Evolutionary conservation across 148 eudicot species (phyloP), one percentile per base, ranked within the genome.

Genomic region (Arctostaphylos glauca): DNA sequence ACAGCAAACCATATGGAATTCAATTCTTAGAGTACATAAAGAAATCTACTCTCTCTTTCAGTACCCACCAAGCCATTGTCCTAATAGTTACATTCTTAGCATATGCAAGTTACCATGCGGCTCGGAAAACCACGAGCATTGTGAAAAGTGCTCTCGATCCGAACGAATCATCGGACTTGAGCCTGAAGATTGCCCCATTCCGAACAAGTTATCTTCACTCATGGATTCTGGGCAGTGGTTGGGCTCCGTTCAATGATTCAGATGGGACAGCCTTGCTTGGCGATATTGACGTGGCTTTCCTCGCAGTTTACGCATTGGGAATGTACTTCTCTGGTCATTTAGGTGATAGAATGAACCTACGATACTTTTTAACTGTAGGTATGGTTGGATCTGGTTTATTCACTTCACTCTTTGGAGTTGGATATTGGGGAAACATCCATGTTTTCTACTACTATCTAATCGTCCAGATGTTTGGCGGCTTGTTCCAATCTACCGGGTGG

Each of bases 401-500:
- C 84, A 94, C 99, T 8, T 87, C 92, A 16, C 85, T 90, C 14
- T 96, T 89, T 84, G 99, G 99, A 41, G 83, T 93, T 16, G 99
- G 95, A 5, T 96, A 94, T 76, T 96, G 95, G 94, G 89, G 91
- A 0, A 87, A 91, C 74, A 88, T 96, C 54, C 99, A 96, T 82
- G 49, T 88, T 9, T 96, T 96, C 72, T 93, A 89, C 76, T 96
- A 91, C 84, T 96, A 89, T 53, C 83, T 96, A 84, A 82, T 89
- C 10, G 86, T 89, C 2, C 98, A 96, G 85, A 96, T 96, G 98
- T 83, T 94, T 48, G 98, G 97, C 25, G 98, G 99, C 52, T 88
- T 96, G 85, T 90, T 93, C 76, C 99, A 96, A 81, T 96, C 99
- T 0, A 93, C 94, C 1, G 98, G 99, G 0, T 94, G 98, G 99